These are phyloP conservation scores for Bjerkandera adusta DNA, from an alignment of 1,284 basidiomycete genomes.

Conservation along the genomic window DNA sequence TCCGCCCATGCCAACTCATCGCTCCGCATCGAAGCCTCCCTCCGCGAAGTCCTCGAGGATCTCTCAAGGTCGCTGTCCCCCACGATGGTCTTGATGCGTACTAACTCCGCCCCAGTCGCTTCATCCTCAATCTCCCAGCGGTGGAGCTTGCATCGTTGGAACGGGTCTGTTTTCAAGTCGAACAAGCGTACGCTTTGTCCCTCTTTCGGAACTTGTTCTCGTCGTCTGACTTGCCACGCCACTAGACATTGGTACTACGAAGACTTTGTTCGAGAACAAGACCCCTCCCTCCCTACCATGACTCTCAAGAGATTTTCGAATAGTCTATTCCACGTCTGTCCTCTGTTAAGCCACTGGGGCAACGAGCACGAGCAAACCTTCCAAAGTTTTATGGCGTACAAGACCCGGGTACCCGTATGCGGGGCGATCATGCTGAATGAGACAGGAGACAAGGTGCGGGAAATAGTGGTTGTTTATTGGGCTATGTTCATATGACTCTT, in stretches of 20 bases:
- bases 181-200: conserved; percentile 84
- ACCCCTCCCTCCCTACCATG: conserved; percentile 84
- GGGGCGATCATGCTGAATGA: conserved; percentile 95
- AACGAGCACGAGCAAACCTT: conserved; percentile 80
- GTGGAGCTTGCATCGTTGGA: conserved; percentile 91
- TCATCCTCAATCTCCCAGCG: conserved; percentile 95
- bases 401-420: conserved; percentile 97
- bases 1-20: conserved; percentile 40
- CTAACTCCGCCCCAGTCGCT: conserved; percentile 60
- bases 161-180: conserved; percentile 97
- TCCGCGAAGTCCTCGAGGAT: conserved; percentile 86
- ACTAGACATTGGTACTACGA: conserved; percentile 99
- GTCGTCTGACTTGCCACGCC: conserved; percentile 3
- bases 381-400: conserved; percentile 90
- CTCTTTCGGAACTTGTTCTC: conserved; percentile 15
- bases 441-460: conserved; percentile 85
- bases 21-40: conserved; percentile 46
- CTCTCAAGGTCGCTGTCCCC: conserved; percentile 65
- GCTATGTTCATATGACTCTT: conserved; percentile 6
- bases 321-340: conserved; percentile 84
- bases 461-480: conserved; percentile 8
- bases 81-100: conserved; percentile 14
- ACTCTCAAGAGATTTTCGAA: conserved; percentile 94
- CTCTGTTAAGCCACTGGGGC: conserved; percentile 77
- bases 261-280: conserved; percentile 93